phyloP scores from a whole-genome alignment of 352 stramenopile genomes.

The Phytophthora rubi region DNA sequence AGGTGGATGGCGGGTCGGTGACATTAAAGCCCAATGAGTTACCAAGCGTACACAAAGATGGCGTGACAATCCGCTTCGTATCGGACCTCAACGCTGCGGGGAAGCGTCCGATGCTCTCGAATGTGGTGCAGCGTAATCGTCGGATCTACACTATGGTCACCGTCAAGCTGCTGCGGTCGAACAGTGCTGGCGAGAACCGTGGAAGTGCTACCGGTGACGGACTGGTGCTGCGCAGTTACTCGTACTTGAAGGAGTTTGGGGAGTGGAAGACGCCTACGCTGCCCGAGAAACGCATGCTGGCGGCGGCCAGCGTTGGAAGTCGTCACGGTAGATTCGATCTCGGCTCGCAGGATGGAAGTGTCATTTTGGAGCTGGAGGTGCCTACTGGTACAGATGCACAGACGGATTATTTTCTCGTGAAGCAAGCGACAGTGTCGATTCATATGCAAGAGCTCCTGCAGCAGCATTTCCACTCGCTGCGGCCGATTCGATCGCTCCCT shows the following conservation, averaged over 20 bases:
- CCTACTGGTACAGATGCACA: slow-evolving; percentile 53
- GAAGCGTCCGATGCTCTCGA: slow-evolving; percentile 64
- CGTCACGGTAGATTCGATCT: slow-evolving; percentile 54
- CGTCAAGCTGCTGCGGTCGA: slow-evolving; percentile 41
- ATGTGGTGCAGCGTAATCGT: slow-evolving; percentile 53
- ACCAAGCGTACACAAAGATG: slow-evolving; percentile 40
- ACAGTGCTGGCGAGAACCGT: background rate
- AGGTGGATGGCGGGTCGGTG: slow-evolving; percentile 39
- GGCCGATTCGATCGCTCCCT: slow-evolving; percentile 31
- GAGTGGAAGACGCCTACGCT: slow-evolving; percentile 54
- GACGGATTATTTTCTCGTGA: slow-evolving; percentile 71
- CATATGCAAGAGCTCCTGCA: slow-evolving; percentile 61
- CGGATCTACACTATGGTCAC: slow-evolving; percentile 67
- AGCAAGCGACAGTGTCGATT: slow-evolving; percentile 46
- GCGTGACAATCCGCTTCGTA: slow-evolving; percentile 38
- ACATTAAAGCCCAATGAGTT: slow-evolving; percentile 33
- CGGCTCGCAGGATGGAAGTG: slow-evolving; percentile 54
- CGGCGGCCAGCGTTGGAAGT: slow-evolving; percentile 24
- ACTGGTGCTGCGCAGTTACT: slow-evolving; percentile 43
- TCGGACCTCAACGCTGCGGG: slow-evolving; percentile 16
- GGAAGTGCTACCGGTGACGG: background rate
- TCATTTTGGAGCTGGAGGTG: slow-evolving; percentile 60
- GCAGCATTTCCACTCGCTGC: slow-evolving; percentile 44
- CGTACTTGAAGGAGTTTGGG: slow-evolving; percentile 66
- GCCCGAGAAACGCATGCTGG: slow-evolving; percentile 46